Evolutionary conservation across 2,329 filamentous ascomycete genomes (phyloP).

Genomic region (Akanthomyces dipterigenus): DNA sequence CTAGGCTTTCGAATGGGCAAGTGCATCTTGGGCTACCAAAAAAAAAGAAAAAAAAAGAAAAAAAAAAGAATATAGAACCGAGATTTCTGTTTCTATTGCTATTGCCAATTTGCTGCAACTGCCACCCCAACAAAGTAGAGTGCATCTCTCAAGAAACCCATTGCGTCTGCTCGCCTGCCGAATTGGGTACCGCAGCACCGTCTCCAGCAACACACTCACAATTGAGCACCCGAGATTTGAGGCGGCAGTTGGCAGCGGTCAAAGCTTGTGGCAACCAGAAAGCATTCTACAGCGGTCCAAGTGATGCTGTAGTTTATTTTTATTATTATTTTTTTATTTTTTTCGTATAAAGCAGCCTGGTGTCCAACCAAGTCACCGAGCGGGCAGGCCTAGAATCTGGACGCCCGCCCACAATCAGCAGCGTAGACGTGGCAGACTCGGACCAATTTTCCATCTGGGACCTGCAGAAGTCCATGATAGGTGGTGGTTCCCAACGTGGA

Average conservation of each 20-base stretch:
- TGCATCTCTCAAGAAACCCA: neutral
- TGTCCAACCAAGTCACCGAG: neutral
- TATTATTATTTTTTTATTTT: too few species aligned
- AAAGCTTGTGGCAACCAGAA: neutral
- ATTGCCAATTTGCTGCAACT: neutral
- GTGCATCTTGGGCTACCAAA: neutral
- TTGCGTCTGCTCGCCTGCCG: neutral
- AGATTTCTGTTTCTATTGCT: neutral
- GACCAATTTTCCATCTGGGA: neutral
- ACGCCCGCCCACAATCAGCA: neutral
- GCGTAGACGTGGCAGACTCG: neutral
- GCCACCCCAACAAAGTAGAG: neutral
- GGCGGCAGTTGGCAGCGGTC: constrained; percentile 1
- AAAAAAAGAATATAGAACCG: neutral
- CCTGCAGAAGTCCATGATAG: neutral
- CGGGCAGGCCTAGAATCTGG: neutral
- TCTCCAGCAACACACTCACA: neutral
- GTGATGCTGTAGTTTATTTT: neutral
- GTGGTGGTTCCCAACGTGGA: neutral
- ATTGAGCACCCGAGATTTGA: neutral
- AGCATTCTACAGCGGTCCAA: neutral
- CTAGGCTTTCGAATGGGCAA: neutral
- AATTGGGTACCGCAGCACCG: neutral
- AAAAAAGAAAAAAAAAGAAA: too few species aligned
- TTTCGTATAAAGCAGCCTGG: neutral